A percentile compares a stretch with the other conserved stretches of the same genome.
Evolutionary conservation across 495 filamentous ascomycete genomes (phyloP).

Genomic region (Hyaloscypha bicolor): DNA sequence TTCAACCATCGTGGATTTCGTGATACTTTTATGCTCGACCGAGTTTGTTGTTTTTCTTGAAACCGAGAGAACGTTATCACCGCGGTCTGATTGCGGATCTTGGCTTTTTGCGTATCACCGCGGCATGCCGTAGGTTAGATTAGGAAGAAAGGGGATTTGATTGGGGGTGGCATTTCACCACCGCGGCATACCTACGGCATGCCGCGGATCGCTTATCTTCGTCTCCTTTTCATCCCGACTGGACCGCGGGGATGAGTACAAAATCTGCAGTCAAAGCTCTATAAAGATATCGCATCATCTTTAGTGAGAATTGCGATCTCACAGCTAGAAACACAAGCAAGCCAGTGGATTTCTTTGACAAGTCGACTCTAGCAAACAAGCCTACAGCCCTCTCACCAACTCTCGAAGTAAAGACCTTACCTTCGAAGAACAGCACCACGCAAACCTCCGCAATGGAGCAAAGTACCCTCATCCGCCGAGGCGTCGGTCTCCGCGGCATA

Average conservation of each 20-base stretch:
- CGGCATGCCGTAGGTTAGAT: slow-evolving; percentile 19
- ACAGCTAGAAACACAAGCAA: neutral
- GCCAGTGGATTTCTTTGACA: neutral
- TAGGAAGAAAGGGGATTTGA: neutral
- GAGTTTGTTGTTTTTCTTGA: neutral
- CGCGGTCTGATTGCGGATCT: neutral
- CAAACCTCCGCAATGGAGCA: slow-evolving; percentile 40
- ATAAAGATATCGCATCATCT: neutral
- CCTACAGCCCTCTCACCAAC: neutral
- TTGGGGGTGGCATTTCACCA: neutral
- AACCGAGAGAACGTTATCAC: neutral
- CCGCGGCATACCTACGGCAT: slow-evolving; percentile 18
- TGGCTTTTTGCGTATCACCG: slow-evolving; percentile 6
- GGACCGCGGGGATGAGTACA: neutral
- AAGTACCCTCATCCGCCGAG: slow-evolving; percentile 45
- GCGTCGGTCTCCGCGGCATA: slow-evolving; percentile 46
- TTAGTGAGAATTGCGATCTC: no score
- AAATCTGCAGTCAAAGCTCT: neutral
- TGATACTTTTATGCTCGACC: slow-evolving; percentile 4
- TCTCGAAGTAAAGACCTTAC: no score
- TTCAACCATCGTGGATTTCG: slow-evolving; percentile 1
- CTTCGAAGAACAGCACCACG: neutral
- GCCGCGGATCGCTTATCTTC: slow-evolving; percentile 1
- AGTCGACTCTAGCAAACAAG: neutral
- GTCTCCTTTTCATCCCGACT: neutral